These are phyloP conservation scores for Xylaria castorea DNA, from an alignment of 495 filamentous ascomycete species.

Conservation along the genomic window DNA sequence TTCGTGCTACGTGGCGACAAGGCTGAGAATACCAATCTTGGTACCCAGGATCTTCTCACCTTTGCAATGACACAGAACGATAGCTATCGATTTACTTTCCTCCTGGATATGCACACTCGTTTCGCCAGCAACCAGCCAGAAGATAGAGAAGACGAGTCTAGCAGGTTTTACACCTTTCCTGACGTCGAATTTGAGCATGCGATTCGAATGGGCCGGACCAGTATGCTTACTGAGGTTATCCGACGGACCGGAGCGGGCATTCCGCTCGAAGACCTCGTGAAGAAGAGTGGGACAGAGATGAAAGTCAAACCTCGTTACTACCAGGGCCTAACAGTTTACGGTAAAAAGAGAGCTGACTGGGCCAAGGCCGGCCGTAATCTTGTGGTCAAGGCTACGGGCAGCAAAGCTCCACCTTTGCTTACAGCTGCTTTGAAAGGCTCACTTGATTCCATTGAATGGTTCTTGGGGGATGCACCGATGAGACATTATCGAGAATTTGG, in stretches of 20 bases:
- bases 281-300: conserved; percentile 62
- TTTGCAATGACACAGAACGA: conserved; percentile 48
- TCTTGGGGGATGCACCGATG: conserved; percentile 67
- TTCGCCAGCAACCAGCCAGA: conserved; percentile 30
- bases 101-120: conserved; percentile 45
- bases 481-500: conserved; percentile 69
- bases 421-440: conserved; percentile 61
- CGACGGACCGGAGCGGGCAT: conserved; percentile 65
- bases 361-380: conserved; percentile 59
- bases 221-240: conserved; percentile 51
- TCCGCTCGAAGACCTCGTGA: conserved; percentile 66
- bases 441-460: conserved; percentile 71
- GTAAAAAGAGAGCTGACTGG: conserved; percentile 71
- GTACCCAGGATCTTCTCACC: conserved; percentile 24
- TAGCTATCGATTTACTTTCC: conserved; percentile 42
- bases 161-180: conserved; percentile 45
- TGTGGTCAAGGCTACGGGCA: conserved; percentile 31
- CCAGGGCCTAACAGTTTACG: conserved; percentile 73
- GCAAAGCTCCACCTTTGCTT: conserved; percentile 61
- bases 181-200: conserved; percentile 40
- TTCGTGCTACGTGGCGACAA: conserved; percentile 35
- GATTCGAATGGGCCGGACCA: conserved; percentile 42
- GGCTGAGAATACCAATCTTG: neutral
- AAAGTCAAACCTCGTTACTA: conserved; percentile 70
- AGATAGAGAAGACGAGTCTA: conserved; percentile 3